Base-by-base conservation (phyloP, 2,329 filamentous ascomycete species). In the Endothia cerciana region DNA sequence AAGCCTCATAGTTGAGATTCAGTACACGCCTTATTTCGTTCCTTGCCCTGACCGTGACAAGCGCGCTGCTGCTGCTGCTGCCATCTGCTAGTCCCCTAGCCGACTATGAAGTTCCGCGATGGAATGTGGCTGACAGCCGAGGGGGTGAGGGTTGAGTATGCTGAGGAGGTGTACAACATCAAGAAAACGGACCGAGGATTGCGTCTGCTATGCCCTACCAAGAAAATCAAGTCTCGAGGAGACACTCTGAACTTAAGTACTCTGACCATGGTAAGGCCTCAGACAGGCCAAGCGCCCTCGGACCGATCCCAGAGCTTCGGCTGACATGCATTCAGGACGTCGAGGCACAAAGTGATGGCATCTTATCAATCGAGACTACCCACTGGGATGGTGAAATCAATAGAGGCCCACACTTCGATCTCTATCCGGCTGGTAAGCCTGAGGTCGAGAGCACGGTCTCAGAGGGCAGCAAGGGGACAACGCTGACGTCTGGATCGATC, bases 101-200 rank as follows among this genome's bases (percentile, higher is more conserved):
- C n/a, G 8, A 49, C 70, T 53, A 87, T 87, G 85, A 87, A 85
- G 78, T 87, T 88, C 71, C 84, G 85, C 69, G 85, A 88, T 83
- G 85, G 85, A 70, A 88, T 90, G 88, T 91, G 89, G 89, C 79
- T 90, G 59, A 81, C 83, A 51, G 86, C 84, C 65, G 84, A 87
- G 75, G 85, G 83, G 68, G 82, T 88, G 73, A 80, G 81, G 60
- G 81, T 88, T 33, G 86, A 89, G 72, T 90, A 90, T 70, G 89
- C 88, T 41, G 88, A 90, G 75, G 87, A 90, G 68, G 79, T 90
- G 19, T 84, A 87, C 72, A 80, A 82, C 10, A 77, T 84, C 61
- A 81, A 79, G 4, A 75, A 81, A 59, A 82, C 79, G 61, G 79
- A 79, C 6, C 82, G 81, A 68, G 82, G 81, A 7, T 64, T 88